phyloP scores from a whole-genome alignment of 2,329 filamentous ascomycete genomes.

The Pyrenophora tritici-repentis region DNA sequence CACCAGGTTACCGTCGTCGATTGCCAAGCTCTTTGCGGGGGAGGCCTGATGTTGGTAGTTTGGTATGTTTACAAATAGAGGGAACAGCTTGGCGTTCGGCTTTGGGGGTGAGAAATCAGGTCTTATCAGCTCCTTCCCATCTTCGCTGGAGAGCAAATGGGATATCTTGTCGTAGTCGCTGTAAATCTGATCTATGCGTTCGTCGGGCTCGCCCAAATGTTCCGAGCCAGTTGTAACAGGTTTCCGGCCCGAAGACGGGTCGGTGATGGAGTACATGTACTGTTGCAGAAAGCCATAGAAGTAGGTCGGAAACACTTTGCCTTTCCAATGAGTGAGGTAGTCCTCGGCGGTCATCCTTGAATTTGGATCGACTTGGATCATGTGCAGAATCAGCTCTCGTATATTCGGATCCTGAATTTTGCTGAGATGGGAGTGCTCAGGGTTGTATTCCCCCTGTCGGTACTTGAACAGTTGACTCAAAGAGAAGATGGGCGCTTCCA shows the following conservation, averaged over 20 bases:
- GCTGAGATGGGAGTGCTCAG: slow-evolving; percentile 75
- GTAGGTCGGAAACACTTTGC: slow-evolving; percentile 91
- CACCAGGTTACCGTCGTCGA: slow-evolving; percentile 89
- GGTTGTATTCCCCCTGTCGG: slow-evolving; percentile 88
- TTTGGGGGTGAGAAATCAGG: slow-evolving; percentile 39
- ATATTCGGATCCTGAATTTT: slow-evolving; percentile 88
- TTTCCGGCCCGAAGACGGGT: slow-evolving; percentile 79
- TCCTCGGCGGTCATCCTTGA: slow-evolving; percentile 92
- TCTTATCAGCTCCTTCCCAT: slow-evolving; percentile 51
- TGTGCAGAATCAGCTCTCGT: slow-evolving; percentile 86
- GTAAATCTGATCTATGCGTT: slow-evolving; percentile 90
- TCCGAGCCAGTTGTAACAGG: slow-evolving; percentile 69
- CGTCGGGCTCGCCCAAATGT: slow-evolving; percentile 85
- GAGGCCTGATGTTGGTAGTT: slow-evolving; percentile 76
- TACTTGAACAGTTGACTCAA: slow-evolving; percentile 96
- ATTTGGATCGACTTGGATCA: slow-evolving; percentile 94
- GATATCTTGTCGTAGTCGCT: slow-evolving; percentile 98
- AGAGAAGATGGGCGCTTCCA: slow-evolving; percentile 97
- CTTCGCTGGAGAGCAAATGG: slow-evolving; percentile 81
- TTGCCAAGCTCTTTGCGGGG: slow-evolving; percentile 63
- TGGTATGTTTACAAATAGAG: slow-evolving; percentile 83
- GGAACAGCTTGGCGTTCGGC: slow-evolving; percentile 67
- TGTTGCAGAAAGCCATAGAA: slow-evolving; percentile 98
- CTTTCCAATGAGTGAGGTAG: slow-evolving; percentile 89
- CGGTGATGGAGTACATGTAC: slow-evolving; percentile 95